These are phyloP conservation scores for Syncephalastrum monosporum DNA, from an alignment of 371 early-diverging fungal genomes.

Conservation along the genomic window DNA sequence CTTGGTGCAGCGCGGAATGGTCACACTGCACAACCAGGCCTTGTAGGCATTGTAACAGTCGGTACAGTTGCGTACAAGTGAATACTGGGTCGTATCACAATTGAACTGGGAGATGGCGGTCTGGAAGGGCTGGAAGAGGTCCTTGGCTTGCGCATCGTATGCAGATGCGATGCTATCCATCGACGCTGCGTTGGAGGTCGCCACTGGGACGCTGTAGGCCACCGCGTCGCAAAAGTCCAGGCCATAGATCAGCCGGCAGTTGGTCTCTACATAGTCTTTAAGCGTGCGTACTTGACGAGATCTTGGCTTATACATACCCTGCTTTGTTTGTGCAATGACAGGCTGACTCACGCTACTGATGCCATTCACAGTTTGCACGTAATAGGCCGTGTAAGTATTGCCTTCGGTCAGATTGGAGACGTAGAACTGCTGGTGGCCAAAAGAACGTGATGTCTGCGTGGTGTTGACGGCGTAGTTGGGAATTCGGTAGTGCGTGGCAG, in stretches of 20 bases:
- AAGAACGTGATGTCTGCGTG: constrained; percentile 31
- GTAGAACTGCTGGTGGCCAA: constrained; percentile 32
- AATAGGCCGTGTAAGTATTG: constrained; percentile 46
- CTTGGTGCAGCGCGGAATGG: constrained; percentile 61
- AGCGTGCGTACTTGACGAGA: neutral
- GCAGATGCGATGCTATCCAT: constrained; percentile 26
- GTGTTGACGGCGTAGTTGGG: constrained; percentile 31
- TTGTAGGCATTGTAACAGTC: constrained; percentile 62
- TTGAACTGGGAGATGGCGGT: constrained; percentile 57
- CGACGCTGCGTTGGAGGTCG: constrained; percentile 11
- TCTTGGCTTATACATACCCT: constrained; percentile 10
- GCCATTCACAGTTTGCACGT: constrained; percentile 35
- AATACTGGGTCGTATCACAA: constrained; percentile 58
- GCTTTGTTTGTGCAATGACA: constrained; percentile 28
- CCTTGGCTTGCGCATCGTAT: constrained; percentile 49
- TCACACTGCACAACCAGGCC: constrained; percentile 64
- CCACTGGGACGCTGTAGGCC: constrained; percentile 56
- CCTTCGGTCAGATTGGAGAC: constrained; percentile 35
- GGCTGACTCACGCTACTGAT: constrained; percentile 32
- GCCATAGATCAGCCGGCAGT: constrained; percentile 57
- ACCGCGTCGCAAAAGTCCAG: constrained; percentile 59
- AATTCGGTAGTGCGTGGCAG: constrained; percentile 34
- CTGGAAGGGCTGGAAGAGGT: constrained; percentile 48
- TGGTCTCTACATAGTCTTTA: constrained; percentile 28
- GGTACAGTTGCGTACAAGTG: constrained; percentile 62